Percentiles rank a stretch among this genome's conserved stretches.
These are phyloP conservation scores for Onygena corvina DNA, from an alignment of 2,329 filamentous ascomycete species.

Conservation along the genomic window DNA sequence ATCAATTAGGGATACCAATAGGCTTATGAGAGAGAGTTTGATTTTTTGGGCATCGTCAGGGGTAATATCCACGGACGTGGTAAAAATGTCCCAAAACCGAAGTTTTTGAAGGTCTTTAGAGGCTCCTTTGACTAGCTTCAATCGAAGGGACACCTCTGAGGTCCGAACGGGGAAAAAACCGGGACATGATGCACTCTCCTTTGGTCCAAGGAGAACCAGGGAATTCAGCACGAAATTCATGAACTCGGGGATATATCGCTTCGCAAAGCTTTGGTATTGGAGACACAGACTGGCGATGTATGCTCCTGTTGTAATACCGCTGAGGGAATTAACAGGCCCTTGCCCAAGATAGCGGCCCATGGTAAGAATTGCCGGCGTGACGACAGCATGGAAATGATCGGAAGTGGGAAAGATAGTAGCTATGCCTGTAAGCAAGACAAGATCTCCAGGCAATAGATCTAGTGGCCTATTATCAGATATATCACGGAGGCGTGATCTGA, in stretches of 20 bases:
- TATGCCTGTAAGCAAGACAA: conserved; percentile 72
- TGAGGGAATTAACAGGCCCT: conserved; percentile 52
- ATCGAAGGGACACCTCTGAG: conserved; percentile 28
- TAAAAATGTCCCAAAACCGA: conserved; percentile 47
- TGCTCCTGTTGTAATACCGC: conserved; percentile 59
- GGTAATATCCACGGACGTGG: conserved; percentile 15
- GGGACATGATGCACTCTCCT: conserved; percentile 35
- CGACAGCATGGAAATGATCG: conserved; percentile 92
- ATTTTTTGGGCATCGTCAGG: conserved; percentile 28
- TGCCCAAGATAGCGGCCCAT: conserved; percentile 75
- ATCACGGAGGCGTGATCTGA: conserved; percentile 57
- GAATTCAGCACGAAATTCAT: conserved; percentile 70
- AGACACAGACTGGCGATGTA: conserved; percentile 69
- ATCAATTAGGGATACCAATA: conserved; percentile 54
- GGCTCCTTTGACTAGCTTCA: conserved; percentile 28
- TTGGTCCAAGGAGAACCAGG: conserved; percentile 54
- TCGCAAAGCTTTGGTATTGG: conserved; percentile 72
- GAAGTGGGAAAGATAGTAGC: conserved; percentile 83
- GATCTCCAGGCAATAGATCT: conserved; percentile 53
- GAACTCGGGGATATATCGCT: conserved; percentile 79
- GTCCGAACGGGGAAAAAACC: conserved; percentile 52
- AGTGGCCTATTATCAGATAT: conserved; percentile 42
- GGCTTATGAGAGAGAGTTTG: conserved; percentile 50
- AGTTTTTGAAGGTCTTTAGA: conserved; percentile 40
- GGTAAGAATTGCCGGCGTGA: conserved; percentile 78